Conservation (phyloP, 768 basidiomycete genomes). For the Suillus plorans region DNA sequence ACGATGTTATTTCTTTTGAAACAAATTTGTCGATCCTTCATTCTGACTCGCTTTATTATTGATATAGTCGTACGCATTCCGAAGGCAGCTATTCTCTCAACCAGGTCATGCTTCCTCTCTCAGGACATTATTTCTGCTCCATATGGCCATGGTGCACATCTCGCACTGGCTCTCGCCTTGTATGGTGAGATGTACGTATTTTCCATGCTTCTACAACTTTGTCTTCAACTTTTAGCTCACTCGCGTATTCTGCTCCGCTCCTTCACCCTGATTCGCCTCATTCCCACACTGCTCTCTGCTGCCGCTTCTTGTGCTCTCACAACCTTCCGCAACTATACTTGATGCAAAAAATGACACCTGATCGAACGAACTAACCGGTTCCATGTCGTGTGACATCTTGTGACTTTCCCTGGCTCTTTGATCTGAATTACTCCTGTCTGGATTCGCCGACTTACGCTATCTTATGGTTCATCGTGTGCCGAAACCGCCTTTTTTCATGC, state of each 20-base stretch:
- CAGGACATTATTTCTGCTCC: slow-evolving; percentile 42
- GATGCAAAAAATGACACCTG: slow-evolving; percentile 2
- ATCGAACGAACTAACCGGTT: slow-evolving; percentile 15
- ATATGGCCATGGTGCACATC: slow-evolving; percentile 58
- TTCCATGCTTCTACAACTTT: slow-evolving; percentile 3
- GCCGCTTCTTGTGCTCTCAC: background rate
- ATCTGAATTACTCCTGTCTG: background rate
- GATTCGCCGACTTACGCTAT: background rate
- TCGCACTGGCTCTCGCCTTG: slow-evolving; percentile 62
- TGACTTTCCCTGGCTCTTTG: background rate
- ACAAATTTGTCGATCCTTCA: background rate
- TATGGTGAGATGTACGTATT: slow-evolving; percentile 61
- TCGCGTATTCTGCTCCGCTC: slow-evolving; percentile 8
- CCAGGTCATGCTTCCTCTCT: slow-evolving; percentile 51
- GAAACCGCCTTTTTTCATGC: background rate
- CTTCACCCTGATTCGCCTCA: background rate
- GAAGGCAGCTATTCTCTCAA: slow-evolving; percentile 61
- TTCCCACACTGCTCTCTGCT: slow-evolving; percentile 1
- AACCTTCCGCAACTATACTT: background rate
- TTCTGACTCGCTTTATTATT: slow-evolving; percentile 9
- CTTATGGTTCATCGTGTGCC: background rate
- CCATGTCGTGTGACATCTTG: background rate
- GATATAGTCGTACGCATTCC: slow-evolving; percentile 63
- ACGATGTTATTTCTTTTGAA: slow-evolving; percentile 1
- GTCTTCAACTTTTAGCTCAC: slow-evolving; percentile 1